phyloP scores from a whole-genome alignment of 306 rosid genomes.

The Citrullus mucosospermus region DNA sequence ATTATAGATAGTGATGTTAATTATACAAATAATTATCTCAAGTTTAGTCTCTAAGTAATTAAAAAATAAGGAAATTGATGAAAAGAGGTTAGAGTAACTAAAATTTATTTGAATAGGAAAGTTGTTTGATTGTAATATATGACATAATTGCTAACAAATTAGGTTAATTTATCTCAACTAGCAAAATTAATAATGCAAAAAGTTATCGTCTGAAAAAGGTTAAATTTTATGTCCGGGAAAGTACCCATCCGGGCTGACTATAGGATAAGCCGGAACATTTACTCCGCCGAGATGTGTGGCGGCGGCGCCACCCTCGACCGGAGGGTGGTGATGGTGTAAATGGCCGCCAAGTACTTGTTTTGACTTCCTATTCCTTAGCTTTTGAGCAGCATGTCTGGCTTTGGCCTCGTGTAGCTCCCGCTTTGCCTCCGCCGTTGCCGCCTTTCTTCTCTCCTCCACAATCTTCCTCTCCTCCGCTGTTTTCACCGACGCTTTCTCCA shows the following conservation, averaged over 20 bases:
- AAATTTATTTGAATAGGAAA: too few species aligned
- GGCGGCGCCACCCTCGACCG: constrained; percentile 2
- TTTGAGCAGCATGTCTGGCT: constrained; percentile 46
- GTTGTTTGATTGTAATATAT: too few species aligned
- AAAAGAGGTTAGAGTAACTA: too few species aligned
- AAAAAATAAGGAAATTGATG: too few species aligned
- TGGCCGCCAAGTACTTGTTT: not conserved
- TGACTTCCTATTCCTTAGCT: constrained; percentile 14
- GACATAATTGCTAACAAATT: too few species aligned
- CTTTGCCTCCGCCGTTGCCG: constrained; percentile 51
- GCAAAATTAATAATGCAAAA: too few species aligned
- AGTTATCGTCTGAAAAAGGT: not conserved
- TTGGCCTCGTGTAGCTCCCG: constrained; percentile 54
- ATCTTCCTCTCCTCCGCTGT: constrained; percentile 40
- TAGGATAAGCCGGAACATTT: not conserved
- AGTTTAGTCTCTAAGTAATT: too few species aligned
- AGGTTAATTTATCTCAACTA: too few species aligned
- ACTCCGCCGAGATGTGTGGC: not conserved
- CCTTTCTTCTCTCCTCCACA: constrained; percentile 39
- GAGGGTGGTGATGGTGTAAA: not conserved
- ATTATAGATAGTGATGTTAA: too few species aligned
- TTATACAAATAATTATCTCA: too few species aligned
- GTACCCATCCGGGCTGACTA: not conserved
- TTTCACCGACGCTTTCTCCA: constrained; percentile 38
- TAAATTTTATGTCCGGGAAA: not conserved